A percentile compares a stretch with the other conserved stretches of the same genome.
Conservation (phyloP, 192 early-diverging fungal genomes). For the Podila clonocystis region DNA sequence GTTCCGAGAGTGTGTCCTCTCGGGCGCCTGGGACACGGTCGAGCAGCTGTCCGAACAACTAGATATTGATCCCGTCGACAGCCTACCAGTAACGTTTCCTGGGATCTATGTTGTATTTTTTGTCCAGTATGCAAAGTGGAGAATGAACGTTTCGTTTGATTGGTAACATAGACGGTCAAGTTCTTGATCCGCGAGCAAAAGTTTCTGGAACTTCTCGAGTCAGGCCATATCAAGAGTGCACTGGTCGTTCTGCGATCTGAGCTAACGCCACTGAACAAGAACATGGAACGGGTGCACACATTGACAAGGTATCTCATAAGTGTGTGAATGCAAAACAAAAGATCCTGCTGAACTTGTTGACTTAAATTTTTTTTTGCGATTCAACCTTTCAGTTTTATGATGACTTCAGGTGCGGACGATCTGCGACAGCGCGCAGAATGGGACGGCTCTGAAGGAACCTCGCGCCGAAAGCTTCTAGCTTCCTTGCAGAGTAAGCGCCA, state of each 20-base stretch:
- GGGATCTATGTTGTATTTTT: neutral
- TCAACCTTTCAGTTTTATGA: constrained; percentile 65
- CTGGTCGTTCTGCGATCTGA: constrained; percentile 84
- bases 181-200: constrained; percentile 92
- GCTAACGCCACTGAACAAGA: constrained; percentile 74
- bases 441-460: constrained; percentile 83
- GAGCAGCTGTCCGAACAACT: constrained; percentile 66
- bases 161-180: constrained; percentile 35
- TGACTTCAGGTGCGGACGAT: constrained; percentile 74
- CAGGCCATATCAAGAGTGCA: constrained; percentile 73
- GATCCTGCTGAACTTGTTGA: neutral
- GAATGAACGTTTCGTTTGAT: too few relatives aligned
- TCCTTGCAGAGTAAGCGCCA: constrained; percentile 72
- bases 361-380: neutral
- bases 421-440: constrained; percentile 75
- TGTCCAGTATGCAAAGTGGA: too few relatives aligned
- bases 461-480: constrained; percentile 68
- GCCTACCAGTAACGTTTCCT: constrained; percentile 32
- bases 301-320: constrained; percentile 69
- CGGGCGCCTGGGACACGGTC: constrained; percentile 81
- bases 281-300: constrained; percentile 76
- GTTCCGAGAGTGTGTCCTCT: constrained; percentile 80
- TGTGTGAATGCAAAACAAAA: constrained; percentile 23
- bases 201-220: constrained; percentile 89
- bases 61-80: constrained; percentile 49